Evolutionary conservation across 805 yeast species (phyloP), one percentile per base, ranked within the genome.

Genomic region (Candida incommunis): DNA sequence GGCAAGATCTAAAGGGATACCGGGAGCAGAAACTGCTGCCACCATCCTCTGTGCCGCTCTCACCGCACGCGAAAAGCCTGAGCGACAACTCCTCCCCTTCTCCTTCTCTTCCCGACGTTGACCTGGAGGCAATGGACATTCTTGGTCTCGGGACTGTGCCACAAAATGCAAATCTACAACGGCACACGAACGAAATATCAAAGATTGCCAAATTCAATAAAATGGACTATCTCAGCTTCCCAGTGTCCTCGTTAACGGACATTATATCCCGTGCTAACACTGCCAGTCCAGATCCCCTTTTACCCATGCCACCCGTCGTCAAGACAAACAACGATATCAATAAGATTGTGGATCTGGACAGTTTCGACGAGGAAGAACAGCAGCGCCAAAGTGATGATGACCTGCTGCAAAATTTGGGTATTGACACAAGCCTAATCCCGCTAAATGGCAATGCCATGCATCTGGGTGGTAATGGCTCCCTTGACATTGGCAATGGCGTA

Each of bases 91-190:
- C 37, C 20, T 13, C 37, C 7, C 27, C 27, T 7, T 5, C 9
- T 9, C 11, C 27, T 7, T 31, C 37, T 5, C 20, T 31, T 9
- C 37, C 37, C 4, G 37, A 31, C 37, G n/a, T 31, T 31, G 37
- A 31, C n/a, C 37, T 31, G 37, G 18, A 11, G 7, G 37, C 37
- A 11, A 31, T 31, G 37, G 37, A 31, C 37, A 31, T 31, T 31
- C 13, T 31, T 16, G 37, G 37, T 31, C 11, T 31, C 7, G 37
- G 37, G 7, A 31, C 37, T 5, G 37, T 31, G 9, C n/a, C 37
- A 18, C 37, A 31, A n/a, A 31, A 31, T 18, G 18, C 9, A 18
- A 31, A 5, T n/a, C 37, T 31, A 7, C 13, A 4, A n/a, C 9
- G n/a, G 20, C 9, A 18, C 9, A 9, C 20, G 20, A 13, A 11